phyloP scores from a whole-genome alignment of 2,329 filamentous ascomycete species.

The Endothia cerciana region DNA sequence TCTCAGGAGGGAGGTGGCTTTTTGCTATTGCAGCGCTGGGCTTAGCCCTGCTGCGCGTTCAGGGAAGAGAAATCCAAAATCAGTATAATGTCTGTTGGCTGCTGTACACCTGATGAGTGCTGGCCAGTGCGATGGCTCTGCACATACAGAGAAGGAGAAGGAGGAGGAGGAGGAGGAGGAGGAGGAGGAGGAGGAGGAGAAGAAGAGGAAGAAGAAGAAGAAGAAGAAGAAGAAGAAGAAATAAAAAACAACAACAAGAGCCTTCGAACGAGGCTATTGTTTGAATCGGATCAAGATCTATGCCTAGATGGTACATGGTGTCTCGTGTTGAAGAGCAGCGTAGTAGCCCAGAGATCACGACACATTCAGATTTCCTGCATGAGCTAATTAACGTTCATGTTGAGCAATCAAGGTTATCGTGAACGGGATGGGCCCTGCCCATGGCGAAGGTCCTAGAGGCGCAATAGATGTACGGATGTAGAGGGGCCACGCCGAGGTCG shows the following conservation, averaged over 20 bases:
- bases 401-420: no score
- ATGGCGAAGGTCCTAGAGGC: not conserved
- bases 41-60: not conserved
- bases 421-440: no score
- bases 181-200: no score
- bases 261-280: not conserved
- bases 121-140: not conserved
- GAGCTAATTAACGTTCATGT: not conserved
- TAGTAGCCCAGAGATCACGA: not conserved
- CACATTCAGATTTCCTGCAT: not conserved
- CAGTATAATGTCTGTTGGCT: slow-evolving; percentile 4
- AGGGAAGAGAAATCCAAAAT: not conserved
- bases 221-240: no score
- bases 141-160: not conserved
- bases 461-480: not conserved
- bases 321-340: not conserved
- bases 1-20: slow-evolving; percentile 13
- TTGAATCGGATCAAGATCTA: not conserved
- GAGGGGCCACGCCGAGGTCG: not conserved
- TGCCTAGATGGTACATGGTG: not conserved
- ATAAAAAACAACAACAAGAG: not conserved
- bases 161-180: no score
- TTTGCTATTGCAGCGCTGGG: slow-evolving; percentile 4
- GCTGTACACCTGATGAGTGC: not conserved
- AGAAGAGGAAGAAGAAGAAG: no score